Evolutionary conservation across 495 filamentous ascomycete genomes (phyloP).

Genomic region (Penicillium bovifimosum): DNA sequence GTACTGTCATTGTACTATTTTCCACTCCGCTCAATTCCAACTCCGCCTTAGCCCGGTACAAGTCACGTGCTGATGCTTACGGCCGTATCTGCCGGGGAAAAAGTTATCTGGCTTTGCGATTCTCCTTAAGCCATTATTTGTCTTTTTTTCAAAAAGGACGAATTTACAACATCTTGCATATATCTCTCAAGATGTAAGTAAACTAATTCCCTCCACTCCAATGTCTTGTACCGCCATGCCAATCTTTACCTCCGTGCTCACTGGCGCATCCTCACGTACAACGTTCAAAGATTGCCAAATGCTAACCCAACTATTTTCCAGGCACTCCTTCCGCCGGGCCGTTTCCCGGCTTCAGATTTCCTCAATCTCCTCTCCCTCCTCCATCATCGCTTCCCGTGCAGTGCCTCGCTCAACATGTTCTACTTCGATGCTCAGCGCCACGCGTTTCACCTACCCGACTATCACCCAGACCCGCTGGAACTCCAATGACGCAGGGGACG

Average conservation of each 20-base stretch:
- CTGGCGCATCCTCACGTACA: background rate
- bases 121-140: background rate
- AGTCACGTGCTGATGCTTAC: background rate
- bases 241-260: background rate
- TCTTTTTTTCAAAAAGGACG: background rate
- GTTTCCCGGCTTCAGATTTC: slow-evolving; percentile 44
- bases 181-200: background rate
- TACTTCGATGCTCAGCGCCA: background rate
- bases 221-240: background rate
- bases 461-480: slow-evolving; percentile 17
- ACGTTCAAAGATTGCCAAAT: background rate
- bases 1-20: background rate
- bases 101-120: background rate
- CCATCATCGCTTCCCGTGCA: background rate
- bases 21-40: background rate
- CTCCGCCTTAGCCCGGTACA: background rate
- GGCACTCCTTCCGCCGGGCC: slow-evolving; percentile 47
- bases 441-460: slow-evolving; percentile 4
- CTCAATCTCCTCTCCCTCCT: slow-evolving; percentile 16
- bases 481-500: slow-evolving; percentile 8
- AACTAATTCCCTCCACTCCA: background rate
- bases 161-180: background rate
- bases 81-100: background rate
- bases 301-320: slow-evolving; percentile 16
- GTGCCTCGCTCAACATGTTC: slow-evolving; percentile 5